phyloP scores from a whole-genome alignment of 148 eudicot genomes.

The Suaeda aralocaspica region DNA sequence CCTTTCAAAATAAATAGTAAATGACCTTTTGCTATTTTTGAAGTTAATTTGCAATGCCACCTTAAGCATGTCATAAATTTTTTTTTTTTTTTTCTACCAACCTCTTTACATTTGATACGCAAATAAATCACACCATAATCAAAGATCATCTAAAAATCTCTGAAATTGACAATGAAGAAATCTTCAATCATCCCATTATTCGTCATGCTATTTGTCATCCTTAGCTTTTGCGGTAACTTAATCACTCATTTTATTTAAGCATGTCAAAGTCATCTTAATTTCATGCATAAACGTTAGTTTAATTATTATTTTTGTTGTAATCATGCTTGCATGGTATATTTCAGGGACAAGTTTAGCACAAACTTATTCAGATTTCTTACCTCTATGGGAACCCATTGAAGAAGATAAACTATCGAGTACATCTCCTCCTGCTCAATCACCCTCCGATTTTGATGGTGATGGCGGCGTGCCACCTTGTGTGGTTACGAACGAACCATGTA shows the following conservation, averaged over 20 bases:
- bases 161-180: neutral
- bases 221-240: slow-evolving; percentile 2
- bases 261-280: neutral
- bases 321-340: neutral
- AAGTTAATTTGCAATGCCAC: neutral
- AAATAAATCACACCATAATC: neutral
- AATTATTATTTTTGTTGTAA: neutral
- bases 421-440: neutral
- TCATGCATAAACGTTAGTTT: neutral
- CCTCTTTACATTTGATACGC: neutral
- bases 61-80: neutral
- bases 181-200: neutral
- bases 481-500: neutral
- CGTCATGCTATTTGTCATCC: neutral
- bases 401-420: neutral
- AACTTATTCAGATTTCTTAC: slow-evolving; percentile 3
- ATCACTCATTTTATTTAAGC: neutral
- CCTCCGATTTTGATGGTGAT: neutral
- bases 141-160: neutral
- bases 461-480: neutral
- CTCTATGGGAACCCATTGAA: neutral
- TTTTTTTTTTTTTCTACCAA: neutral
- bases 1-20: neutral
- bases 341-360: slow-evolving; percentile 6
- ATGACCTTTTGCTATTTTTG: neutral